A percentile compares a stretch with the other conserved stretches of the same genome.
Evolutionary conservation across 78 protist species (phyloP).

Genomic region (Protostelium mycophagum): DNA sequence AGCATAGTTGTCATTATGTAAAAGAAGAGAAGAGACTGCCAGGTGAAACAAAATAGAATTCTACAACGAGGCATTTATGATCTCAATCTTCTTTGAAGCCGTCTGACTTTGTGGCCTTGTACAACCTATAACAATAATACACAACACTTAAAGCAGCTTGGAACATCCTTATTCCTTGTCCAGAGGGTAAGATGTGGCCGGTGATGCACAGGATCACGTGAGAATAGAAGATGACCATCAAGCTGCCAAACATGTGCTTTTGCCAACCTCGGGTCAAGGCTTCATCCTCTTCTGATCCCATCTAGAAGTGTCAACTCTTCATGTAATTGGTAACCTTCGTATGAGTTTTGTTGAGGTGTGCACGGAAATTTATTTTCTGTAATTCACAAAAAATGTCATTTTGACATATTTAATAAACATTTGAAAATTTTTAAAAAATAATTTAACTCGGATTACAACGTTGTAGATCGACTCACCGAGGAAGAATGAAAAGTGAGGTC

Average conservation of each 20-base stretch:
- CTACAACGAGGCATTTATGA: too few relatives aligned
- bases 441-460: too few relatives aligned
- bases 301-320: too few relatives aligned
- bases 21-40: too few relatives aligned
- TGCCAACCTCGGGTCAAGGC: not conserved
- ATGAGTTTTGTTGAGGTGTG: too few relatives aligned
- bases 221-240: not conserved
- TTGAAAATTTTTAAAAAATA: too few relatives aligned
- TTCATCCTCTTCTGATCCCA: not conserved
- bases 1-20: too few relatives aligned
- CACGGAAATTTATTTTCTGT: too few relatives aligned
- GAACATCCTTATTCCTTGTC: not conserved
- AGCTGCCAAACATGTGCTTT: not conserved
- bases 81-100: not conserved
- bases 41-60: too few relatives aligned
- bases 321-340: too few relatives aligned
- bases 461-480: not conserved
- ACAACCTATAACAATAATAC: not conserved
- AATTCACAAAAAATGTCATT: too few relatives aligned
- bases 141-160: not conserved
- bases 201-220: not conserved
- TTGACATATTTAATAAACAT: too few relatives aligned
- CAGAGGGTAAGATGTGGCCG: not conserved
- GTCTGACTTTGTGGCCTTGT: not conserved
- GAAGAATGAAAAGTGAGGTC: not conserved